These are phyloP conservation scores for Aegilops sharonensis DNA, from an alignment of 176 grass and related monocot species.

Conservation along the genomic window DNA sequence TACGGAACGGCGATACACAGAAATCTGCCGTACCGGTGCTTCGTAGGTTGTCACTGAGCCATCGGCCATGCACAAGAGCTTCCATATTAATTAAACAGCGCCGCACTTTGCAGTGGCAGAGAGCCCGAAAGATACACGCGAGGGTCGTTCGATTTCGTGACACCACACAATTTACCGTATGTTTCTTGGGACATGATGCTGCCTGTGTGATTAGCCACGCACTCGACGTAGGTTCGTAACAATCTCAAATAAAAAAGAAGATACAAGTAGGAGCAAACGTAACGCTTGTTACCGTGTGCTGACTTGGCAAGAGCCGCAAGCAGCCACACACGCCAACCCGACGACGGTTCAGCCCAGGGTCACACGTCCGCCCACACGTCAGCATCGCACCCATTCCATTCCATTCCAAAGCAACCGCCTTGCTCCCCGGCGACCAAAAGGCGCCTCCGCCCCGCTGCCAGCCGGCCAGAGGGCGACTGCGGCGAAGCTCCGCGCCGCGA, in stretches of 20 bases:
- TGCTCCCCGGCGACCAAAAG: neutral
- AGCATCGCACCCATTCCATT: constrained; percentile 15
- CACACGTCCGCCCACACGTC: constrained; percentile 14
- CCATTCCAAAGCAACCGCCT: neutral
- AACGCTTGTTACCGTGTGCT: neutral
- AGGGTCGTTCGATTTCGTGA: neutral
- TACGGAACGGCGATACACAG: no score
- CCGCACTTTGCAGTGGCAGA: neutral
- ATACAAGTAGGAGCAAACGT: no score
- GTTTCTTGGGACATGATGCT: neutral
- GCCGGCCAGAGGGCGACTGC: neutral
- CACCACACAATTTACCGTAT: neutral
- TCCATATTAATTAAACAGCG: neutral
- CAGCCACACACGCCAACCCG: neutral
- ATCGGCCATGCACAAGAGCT: neutral
- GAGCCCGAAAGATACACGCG: neutral
- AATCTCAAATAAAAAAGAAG: no score
- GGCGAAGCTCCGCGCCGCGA: neutral
- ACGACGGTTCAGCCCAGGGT: neutral
- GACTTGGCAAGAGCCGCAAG: neutral
- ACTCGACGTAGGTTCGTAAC: no score
- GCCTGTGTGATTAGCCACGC: neutral
- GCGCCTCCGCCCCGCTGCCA: neutral
- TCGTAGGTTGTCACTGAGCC: neutral
- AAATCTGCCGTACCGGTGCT: no score